Conservation (phyloP, 1,284 basidiomycete species). For the Moniliella sp. region DNA sequence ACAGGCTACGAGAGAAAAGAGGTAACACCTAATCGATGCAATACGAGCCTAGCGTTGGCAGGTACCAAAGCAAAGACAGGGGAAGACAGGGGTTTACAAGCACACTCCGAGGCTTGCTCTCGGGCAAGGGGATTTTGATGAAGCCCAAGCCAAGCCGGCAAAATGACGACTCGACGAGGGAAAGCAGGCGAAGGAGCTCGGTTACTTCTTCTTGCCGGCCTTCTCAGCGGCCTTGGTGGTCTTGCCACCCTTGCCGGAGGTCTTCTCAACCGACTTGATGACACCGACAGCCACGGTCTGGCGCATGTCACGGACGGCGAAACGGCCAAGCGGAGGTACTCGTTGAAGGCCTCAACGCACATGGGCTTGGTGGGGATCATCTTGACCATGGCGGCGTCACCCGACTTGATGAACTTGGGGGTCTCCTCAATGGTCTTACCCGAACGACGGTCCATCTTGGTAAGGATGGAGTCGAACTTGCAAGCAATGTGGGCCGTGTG, state of each 20-base stretch:
- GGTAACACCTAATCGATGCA: no score
- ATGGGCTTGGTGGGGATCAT: constrained; percentile 88
- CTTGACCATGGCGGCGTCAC: constrained; percentile 71
- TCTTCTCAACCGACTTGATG: constrained; percentile 46
- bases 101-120: no score
- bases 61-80: no score
- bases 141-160: no score
- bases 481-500: constrained; percentile 99
- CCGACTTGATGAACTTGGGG: constrained; percentile 64
- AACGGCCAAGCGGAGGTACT: constrained; percentile 99
- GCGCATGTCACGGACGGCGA: constrained; percentile 44
- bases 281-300: constrained; percentile 56
- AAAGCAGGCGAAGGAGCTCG: no score
- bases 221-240: no score
- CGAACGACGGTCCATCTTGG: constrained; percentile 90
- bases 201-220: no score
- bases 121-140: no score
- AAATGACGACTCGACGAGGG: no score
- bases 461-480: constrained; percentile 91
- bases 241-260: constrained; percentile 37
- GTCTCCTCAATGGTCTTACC: constrained; percentile 68
- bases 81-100: no score
- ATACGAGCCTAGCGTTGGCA: no score
- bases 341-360: constrained; percentile 91
- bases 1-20: no score